Conservation (phyloP, 495 filamentous ascomycete genomes). For the Penicillium odoratum region DNA sequence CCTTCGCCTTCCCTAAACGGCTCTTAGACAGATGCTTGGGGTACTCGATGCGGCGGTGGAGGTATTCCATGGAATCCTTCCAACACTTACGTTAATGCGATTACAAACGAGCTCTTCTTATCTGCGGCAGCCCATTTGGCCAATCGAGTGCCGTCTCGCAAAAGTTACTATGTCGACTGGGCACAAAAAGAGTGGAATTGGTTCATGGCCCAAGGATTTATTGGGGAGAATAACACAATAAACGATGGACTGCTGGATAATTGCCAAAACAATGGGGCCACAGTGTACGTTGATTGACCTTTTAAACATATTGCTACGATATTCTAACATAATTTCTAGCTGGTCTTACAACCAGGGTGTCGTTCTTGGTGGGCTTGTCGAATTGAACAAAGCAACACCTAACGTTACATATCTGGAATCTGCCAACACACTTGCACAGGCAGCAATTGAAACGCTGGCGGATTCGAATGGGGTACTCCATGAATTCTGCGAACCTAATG, state of each 20-base stretch:
- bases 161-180: slow-evolving; percentile 54
- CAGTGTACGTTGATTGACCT: slow-evolving; percentile 33
- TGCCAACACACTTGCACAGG: slow-evolving; percentile 65
- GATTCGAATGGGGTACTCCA: slow-evolving; percentile 57
- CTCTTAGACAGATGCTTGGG: slow-evolving; percentile 44
- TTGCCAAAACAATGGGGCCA: slow-evolving; percentile 65
- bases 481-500: slow-evolving; percentile 62
- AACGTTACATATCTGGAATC: slow-evolving; percentile 52
- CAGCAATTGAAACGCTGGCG: slow-evolving; percentile 56
- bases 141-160: slow-evolving; percentile 55
- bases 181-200: slow-evolving; percentile 64
- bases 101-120: slow-evolving; percentile 76
- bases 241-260: slow-evolving; percentile 66
- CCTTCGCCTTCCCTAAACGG: slow-evolving; percentile 5
- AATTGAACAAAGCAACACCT: slow-evolving; percentile 57
- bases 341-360: slow-evolving; percentile 86
- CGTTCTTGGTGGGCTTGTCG: slow-evolving; percentile 69
- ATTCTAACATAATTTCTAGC: slow-evolving; percentile 14
- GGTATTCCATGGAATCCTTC: slow-evolving; percentile 72
- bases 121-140: slow-evolving; percentile 70
- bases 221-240: slow-evolving; percentile 63
- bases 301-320: too few relatives aligned
- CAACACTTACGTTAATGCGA: slow-evolving; percentile 62
- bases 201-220: slow-evolving; percentile 66
- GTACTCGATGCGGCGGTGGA: slow-evolving; percentile 41